phyloP scores from a whole-genome alignment of 1,284 basidiomycete genomes.

The Lignosus rhinocerotis region DNA sequence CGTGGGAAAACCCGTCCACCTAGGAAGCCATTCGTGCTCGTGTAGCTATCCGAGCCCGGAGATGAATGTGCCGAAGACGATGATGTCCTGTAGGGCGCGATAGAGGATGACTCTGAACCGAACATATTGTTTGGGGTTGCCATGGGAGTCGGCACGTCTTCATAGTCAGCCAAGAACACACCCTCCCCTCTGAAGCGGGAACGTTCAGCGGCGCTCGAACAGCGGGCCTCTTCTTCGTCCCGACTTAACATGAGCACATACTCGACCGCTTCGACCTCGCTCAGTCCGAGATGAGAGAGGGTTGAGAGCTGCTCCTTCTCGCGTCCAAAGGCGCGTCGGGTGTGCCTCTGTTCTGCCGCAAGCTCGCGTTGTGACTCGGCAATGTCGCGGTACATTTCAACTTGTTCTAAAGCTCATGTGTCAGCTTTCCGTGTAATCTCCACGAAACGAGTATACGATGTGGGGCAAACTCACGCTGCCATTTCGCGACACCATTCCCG shows the following conservation, averaged over 20 bases:
- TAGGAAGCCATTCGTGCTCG: slow-evolving; percentile 11
- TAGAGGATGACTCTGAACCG: slow-evolving; percentile 14
- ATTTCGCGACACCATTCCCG: slow-evolving; percentile 42
- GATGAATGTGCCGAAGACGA: slow-evolving; percentile 20
- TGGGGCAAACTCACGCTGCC: slow-evolving; percentile 47
- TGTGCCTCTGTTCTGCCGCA: slow-evolving; percentile 45
- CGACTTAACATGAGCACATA: slow-evolving; percentile 86
- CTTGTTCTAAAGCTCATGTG: slow-evolving; percentile 47
- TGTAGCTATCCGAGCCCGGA: slow-evolving; percentile 10
- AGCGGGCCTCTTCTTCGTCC: slow-evolving; percentile 60
- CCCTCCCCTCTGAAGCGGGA: slow-evolving; percentile 38
- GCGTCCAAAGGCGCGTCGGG: slow-evolving; percentile 42
- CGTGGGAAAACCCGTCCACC: slow-evolving; percentile 21
- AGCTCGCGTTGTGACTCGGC: slow-evolving; percentile 57
- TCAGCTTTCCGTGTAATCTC: slow-evolving; percentile 24
- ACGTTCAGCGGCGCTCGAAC: slow-evolving; percentile 15
- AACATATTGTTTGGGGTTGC: slow-evolving; percentile 24
- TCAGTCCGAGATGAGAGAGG: slow-evolving; percentile 68
- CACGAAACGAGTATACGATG: slow-evolving; percentile 22
- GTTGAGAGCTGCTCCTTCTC: slow-evolving; percentile 58
- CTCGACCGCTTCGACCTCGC: slow-evolving; percentile 77
- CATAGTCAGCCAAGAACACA: slow-evolving; percentile 59
- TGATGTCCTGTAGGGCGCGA: slow-evolving; percentile 17
- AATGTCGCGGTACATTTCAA: slow-evolving; percentile 68
- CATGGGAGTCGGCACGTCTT: slow-evolving; percentile 40